Percentiles rank a stretch among this genome's conserved stretches.
These are phyloP conservation scores for Tuber borchii DNA, from an alignment of 495 filamentous ascomycete genomes.

Conservation along the genomic window DNA sequence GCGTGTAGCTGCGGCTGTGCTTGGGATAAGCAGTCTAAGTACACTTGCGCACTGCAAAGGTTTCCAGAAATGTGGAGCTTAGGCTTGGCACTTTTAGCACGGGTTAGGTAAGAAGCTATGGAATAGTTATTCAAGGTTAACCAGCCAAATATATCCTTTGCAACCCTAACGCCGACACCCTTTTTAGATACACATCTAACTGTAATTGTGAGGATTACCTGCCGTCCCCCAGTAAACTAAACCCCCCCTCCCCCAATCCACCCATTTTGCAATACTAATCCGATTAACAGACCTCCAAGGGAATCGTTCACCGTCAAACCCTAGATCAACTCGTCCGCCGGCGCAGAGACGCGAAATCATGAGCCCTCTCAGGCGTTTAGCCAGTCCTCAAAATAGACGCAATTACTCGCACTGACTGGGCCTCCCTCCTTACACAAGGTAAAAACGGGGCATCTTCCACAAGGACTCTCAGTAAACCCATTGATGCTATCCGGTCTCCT, in stretches of 20 bases:
- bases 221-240: background rate
- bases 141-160: background rate
- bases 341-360: background rate
- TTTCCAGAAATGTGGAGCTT: no score
- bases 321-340: background rate
- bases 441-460: slow-evolving; percentile 91
- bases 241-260: background rate
- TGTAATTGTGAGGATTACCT: background rate
- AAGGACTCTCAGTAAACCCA: slow-evolving; percentile 81
- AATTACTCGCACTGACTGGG: slow-evolving; percentile 78
- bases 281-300: background rate
- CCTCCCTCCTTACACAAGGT: slow-evolving; percentile 81
- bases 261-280: background rate
- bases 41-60: no score
- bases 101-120: no score
- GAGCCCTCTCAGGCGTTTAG: slow-evolving; percentile 44
- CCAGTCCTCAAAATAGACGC: slow-evolving; percentile 87
- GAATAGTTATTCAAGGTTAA: no score
- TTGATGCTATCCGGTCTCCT: slow-evolving; percentile 48
- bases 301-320: background rate
- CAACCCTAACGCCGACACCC: background rate
- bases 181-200: background rate
- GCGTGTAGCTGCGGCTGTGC: background rate
- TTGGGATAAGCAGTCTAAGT: no score
- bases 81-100: no score